These are phyloP conservation scores for Scutellaria galericulata DNA, from an alignment of 257 asterid genomes.

Conservation along the genomic window DNA sequence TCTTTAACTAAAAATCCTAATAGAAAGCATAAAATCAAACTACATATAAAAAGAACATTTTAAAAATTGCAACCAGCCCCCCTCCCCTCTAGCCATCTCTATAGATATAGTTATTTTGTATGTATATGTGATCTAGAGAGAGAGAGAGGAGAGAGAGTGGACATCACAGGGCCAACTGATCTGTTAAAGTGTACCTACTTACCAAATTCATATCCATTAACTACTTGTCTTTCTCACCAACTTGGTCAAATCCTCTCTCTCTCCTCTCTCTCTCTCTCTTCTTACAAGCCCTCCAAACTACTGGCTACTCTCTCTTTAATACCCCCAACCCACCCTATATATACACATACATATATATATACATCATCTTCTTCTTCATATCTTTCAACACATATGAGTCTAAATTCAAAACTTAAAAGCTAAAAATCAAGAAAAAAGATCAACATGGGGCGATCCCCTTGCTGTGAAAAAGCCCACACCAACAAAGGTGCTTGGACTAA, in stretches of 20 bases:
- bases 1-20: no score
- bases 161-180: conserved; percentile 49
- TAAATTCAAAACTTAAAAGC: not conserved
- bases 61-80: no score
- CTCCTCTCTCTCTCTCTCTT: conserved; percentile 22
- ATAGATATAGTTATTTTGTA: not conserved
- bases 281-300: conserved; percentile 33
- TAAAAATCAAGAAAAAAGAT: not conserved
- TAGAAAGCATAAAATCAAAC: no score
- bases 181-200: conserved; percentile 74
- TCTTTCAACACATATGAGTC: not conserved
- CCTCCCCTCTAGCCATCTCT: no score
- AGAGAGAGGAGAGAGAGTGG: conserved; percentile 3
- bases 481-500: conserved; percentile 98
- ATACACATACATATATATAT: not conserved
- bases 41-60: no score
- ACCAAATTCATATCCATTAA: conserved; percentile 76
- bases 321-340: conserved; percentile 18
- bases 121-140: not conserved
- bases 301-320: conserved; percentile 40
- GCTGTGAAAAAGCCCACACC: conserved; percentile 96
- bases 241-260: conserved; percentile 38
- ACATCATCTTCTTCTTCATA: not conserved
- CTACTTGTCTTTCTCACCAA: conserved; percentile 74
- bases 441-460: conserved; percentile 93